A percentile compares a stretch with the other conserved stretches of the same genome.
Conservation (phyloP, 2,329 filamentous ascomycete species). For the Fusarium hainanense region DNA sequence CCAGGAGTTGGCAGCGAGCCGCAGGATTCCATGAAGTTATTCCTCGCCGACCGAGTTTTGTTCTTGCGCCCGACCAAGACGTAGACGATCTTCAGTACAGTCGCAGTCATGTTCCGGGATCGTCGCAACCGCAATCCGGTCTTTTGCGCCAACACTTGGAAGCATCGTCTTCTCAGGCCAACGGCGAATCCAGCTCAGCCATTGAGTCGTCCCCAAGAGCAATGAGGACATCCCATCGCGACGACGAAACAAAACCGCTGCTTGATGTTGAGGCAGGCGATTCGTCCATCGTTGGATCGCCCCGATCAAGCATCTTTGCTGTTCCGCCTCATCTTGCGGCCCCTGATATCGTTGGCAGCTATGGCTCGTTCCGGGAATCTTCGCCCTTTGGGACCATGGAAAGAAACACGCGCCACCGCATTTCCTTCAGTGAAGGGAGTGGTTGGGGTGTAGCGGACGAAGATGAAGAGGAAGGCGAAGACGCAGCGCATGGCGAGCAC, state of each 20-base stretch:
- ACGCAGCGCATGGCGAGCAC: conserved; percentile 65
- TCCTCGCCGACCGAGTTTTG: conserved; percentile 79
- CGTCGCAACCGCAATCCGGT: conserved; percentile 52
- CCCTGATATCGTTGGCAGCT: conserved; percentile 77
- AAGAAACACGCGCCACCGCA: conserved; percentile 50
- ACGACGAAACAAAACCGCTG: conserved; percentile 61
- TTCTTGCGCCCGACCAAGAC: conserved; percentile 66
- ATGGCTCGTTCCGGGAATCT: conserved; percentile 63
- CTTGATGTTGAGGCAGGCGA: conserved; percentile 57
- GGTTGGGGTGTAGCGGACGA: conserved; percentile 52
- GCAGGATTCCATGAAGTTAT: conserved; percentile 90
- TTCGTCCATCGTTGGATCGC: conserved; percentile 45
- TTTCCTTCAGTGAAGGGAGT: conserved; percentile 59
- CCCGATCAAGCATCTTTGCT: conserved; percentile 62
- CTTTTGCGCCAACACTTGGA: conserved; percentile 66
- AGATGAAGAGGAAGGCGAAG: conserved; percentile 43
- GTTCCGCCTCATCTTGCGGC: conserved; percentile 71
- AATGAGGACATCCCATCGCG: conserved; percentile 47
- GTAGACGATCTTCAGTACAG: conserved; percentile 54
- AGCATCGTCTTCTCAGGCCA: conserved; percentile 43
- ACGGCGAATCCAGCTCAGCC: conserved; percentile 42
- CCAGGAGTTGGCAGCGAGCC: conserved; percentile 90
- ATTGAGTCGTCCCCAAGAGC: conserved; percentile 28
- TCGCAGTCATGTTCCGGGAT: conserved; percentile 55
- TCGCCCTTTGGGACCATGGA: conserved; percentile 65